Evolutionary conservation across 805 yeast genomes (phyloP).

Genomic region (Candida odintsovae): DNA sequence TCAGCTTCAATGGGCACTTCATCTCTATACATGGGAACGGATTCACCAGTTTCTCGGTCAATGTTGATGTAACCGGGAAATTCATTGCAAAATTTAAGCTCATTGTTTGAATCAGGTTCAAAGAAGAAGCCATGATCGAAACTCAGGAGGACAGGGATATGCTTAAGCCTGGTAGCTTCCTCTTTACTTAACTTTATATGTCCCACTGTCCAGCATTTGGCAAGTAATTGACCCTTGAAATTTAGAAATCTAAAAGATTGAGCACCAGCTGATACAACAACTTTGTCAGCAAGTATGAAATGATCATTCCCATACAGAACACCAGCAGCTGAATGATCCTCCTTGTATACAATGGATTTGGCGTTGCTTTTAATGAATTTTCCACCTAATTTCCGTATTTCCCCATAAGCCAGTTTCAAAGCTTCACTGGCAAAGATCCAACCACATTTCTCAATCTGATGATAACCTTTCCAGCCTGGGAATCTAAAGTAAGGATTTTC

Average conservation of each 20-base stretch:
- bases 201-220: constrained; percentile 37
- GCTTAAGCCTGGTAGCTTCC: constrained; percentile 27
- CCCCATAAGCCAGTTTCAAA: constrained; percentile 23
- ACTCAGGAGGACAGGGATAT: constrained; percentile 32
- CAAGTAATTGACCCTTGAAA: constrained; percentile 30
- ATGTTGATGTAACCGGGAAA: constrained; percentile 33
- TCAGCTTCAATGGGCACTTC: constrained; percentile 30
- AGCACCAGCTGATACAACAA: constrained; percentile 36
- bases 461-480: constrained; percentile 28
- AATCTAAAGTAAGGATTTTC: constrained; percentile 7
- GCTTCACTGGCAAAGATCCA: constrained; percentile 33
- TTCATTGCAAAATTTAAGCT: constrained; percentile 34
- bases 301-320: constrained; percentile 26
- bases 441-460: constrained; percentile 28
- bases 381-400: constrained; percentile 28
- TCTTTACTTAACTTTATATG: constrained; percentile 31
- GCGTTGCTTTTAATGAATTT: constrained; percentile 17
- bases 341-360: constrained; percentile 14
- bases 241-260: constrained; percentile 29
- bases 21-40: constrained; percentile 27
- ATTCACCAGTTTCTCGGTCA: constrained; percentile 10
- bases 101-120: constrained; percentile 33
- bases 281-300: constrained; percentile 21
- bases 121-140: constrained; percentile 36
- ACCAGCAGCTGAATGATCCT: constrained; percentile 23